Percentiles rank a stretch among this genome's conserved stretches.
Evolutionary conservation across 2,329 filamentous ascomycete species (phyloP).

Genomic region (Fusarium pseudograminearum): DNA sequence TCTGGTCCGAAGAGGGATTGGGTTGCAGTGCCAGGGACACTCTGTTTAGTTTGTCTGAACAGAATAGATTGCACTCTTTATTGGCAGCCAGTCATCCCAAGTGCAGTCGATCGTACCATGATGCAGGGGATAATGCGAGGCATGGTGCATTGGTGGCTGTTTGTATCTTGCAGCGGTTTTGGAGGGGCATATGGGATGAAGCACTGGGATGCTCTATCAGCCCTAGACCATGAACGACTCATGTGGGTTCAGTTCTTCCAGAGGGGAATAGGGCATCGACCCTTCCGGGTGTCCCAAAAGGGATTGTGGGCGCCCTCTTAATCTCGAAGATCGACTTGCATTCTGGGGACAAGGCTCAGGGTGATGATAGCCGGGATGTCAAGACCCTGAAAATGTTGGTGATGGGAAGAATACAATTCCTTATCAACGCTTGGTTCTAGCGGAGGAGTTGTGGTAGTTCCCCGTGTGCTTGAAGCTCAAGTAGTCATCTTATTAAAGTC

Average conservation of each 20-base stretch:
- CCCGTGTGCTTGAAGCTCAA: background rate
- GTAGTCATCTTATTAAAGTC: background rate
- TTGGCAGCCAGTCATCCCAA: slow-evolving; percentile 18
- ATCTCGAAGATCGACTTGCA: slow-evolving; percentile 11
- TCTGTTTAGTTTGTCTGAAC: slow-evolving; percentile 12
- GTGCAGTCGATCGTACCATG: slow-evolving; percentile 24
- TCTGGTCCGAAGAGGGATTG: slow-evolving; percentile 26
- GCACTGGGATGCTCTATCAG: slow-evolving; percentile 2
- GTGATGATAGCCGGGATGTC: slow-evolving; percentile 17
- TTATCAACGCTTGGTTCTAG: slow-evolving; percentile 4
- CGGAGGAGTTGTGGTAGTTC: background rate
- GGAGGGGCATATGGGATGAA: slow-evolving; percentile 13
- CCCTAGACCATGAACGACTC: slow-evolving; percentile 1
- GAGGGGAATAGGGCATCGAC: slow-evolving; percentile 8
- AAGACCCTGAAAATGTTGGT: slow-evolving; percentile 26
- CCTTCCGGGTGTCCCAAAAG: slow-evolving; percentile 19
- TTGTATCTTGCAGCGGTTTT: slow-evolving; percentile 23
- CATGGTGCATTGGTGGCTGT: slow-evolving; percentile 19
- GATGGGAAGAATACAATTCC: background rate
- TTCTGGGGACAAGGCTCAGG: slow-evolving; percentile 15
- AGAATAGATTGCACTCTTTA: slow-evolving; percentile 8
- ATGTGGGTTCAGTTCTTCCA: slow-evolving; percentile 5
- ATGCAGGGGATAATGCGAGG: slow-evolving; percentile 37
- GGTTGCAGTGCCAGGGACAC: slow-evolving; percentile 37
- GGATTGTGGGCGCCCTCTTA: background rate